Percentiles rank a stretch among this genome's conserved stretches.
These are phyloP conservation scores for Stemphylium beticola DNA, from an alignment of 2,329 filamentous ascomycete species.

Conservation along the genomic window DNA sequence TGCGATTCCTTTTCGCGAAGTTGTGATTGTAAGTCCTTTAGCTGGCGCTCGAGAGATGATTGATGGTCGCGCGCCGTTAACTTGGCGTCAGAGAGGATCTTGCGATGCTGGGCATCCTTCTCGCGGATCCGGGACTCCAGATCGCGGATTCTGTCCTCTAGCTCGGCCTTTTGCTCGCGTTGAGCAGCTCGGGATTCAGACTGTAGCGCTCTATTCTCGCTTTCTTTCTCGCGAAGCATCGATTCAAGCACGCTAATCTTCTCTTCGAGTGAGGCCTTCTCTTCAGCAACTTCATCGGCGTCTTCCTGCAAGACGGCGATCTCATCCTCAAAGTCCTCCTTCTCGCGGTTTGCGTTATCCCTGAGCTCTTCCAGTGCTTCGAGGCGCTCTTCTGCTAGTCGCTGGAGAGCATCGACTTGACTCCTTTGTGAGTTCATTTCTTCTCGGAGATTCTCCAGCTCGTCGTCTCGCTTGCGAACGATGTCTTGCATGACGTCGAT, in stretches of 20 bases:
- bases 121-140: constrained; percentile 37
- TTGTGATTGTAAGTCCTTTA: constrained; percentile 28
- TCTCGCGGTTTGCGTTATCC: constrained; percentile 52
- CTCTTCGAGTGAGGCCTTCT: constrained; percentile 66
- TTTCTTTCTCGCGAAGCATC: constrained; percentile 48
- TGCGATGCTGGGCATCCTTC: constrained; percentile 39
- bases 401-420: constrained; percentile 42
- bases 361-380: constrained; percentile 60
- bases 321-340: constrained; percentile 63
- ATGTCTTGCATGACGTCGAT: constrained; percentile 52
- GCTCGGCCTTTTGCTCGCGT: constrained; percentile 53
- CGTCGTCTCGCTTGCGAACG: constrained; percentile 52
- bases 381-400: constrained; percentile 44
- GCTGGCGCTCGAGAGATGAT: constrained; percentile 58
- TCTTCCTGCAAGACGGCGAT: constrained; percentile 55
- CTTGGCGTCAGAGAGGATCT: constrained; percentile 36
- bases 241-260: constrained; percentile 55
- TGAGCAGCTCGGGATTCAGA: constrained; percentile 61
- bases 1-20: constrained; percentile 38
- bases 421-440: constrained; percentile 44
- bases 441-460: constrained; percentile 62
- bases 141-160: constrained; percentile 58
- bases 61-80: constrained; percentile 51
- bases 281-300: constrained; percentile 51
- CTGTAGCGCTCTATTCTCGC: constrained; percentile 23